These are phyloP conservation scores for Hura crepitans DNA, from an alignment of 441 rosid species.

Conservation along the genomic window DNA sequence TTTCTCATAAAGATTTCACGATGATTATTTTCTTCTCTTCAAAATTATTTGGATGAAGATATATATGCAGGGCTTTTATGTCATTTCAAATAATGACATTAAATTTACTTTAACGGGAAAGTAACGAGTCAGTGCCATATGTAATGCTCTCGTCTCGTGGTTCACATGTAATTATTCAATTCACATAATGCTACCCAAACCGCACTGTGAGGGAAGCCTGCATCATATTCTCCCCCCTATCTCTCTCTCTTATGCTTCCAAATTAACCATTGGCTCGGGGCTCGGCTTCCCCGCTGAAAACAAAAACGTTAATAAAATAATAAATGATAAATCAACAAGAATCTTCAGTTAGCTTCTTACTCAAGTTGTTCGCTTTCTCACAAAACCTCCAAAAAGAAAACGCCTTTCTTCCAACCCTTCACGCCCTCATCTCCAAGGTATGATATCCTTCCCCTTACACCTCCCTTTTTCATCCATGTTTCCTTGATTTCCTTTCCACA, in stretches of 20 bases:
- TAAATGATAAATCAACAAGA: conserved; percentile 20
- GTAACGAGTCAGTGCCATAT: neutral
- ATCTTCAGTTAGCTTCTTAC: conserved; percentile 23
- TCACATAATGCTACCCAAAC: conserved; percentile 20
- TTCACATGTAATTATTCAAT: conserved; percentile 15
- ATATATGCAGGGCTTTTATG: conserved; percentile 13
- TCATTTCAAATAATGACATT: neutral
- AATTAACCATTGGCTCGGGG: conserved; percentile 17
- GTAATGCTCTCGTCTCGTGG: neutral
- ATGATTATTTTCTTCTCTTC: too few relatives aligned
- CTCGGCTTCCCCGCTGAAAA: conserved; percentile 23
- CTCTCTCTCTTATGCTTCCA: too few relatives aligned
- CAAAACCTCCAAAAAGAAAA: conserved; percentile 3
- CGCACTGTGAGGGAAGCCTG: conserved; percentile 27
- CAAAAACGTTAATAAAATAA: neutral
- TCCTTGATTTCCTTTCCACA: conserved; percentile 38
- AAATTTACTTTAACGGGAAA: neutral
- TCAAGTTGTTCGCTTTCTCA: conserved; percentile 5
- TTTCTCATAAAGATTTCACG: too few relatives aligned
- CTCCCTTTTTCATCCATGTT: conserved; percentile 22
- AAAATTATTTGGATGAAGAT: neutral
- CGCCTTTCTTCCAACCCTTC: conserved; percentile 30
- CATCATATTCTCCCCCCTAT: conserved; percentile 26
- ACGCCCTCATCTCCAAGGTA: conserved; percentile 29
- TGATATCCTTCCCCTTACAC: conserved; percentile 15